These are phyloP conservation scores for Alternaria sp. DNA, from an alignment of 2,329 filamentous ascomycete genomes.

Conservation along the genomic window DNA sequence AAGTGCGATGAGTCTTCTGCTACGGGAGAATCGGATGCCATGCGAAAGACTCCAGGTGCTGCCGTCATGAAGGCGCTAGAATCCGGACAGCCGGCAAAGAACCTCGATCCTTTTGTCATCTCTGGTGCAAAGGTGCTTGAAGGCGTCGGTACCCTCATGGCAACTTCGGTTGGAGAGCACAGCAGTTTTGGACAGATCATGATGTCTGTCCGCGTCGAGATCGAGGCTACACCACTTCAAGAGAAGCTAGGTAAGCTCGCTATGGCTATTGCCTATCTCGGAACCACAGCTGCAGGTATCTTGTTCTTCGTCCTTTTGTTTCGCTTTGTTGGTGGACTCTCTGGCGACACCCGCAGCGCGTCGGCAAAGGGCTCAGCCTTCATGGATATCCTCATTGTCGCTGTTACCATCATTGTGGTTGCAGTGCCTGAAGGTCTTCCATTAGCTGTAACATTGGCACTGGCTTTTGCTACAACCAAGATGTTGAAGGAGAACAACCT, in stretches of 20 bases:
- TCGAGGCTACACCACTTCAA: slow-evolving; percentile 64
- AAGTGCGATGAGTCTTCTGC: slow-evolving; percentile 78
- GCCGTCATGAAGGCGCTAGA: slow-evolving; percentile 67
- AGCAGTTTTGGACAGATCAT: slow-evolving; percentile 66
- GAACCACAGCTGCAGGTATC: slow-evolving; percentile 50
- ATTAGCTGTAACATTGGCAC: slow-evolving; percentile 45
- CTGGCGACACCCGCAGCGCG: slow-evolving; percentile 32
- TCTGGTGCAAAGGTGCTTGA: slow-evolving; percentile 66
- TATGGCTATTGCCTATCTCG: slow-evolving; percentile 62
- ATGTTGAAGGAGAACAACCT: slow-evolving; percentile 51
- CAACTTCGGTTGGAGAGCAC: slow-evolving; percentile 64
- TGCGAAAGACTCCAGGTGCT: slow-evolving; percentile 70
- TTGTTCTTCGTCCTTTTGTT: slow-evolving; percentile 54
- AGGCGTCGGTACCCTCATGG: slow-evolving; percentile 61
- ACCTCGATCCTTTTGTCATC: slow-evolving; percentile 72
- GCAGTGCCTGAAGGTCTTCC: slow-evolving; percentile 54
- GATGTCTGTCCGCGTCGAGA: slow-evolving; percentile 64
- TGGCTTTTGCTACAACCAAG: slow-evolving; percentile 49
- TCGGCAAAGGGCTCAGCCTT: slow-evolving; percentile 49
- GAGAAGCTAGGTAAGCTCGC: slow-evolving; percentile 63
- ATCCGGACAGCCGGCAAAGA: slow-evolving; percentile 57
- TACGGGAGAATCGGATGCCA: slow-evolving; percentile 75
- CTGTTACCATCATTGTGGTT: slow-evolving; percentile 55
- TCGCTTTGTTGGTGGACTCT: slow-evolving; percentile 47
- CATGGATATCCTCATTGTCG: slow-evolving; percentile 54